Evolutionary conservation across 495 filamentous ascomycete species (phyloP).

Genomic region (Massariosphaeria phaeospora): DNA sequence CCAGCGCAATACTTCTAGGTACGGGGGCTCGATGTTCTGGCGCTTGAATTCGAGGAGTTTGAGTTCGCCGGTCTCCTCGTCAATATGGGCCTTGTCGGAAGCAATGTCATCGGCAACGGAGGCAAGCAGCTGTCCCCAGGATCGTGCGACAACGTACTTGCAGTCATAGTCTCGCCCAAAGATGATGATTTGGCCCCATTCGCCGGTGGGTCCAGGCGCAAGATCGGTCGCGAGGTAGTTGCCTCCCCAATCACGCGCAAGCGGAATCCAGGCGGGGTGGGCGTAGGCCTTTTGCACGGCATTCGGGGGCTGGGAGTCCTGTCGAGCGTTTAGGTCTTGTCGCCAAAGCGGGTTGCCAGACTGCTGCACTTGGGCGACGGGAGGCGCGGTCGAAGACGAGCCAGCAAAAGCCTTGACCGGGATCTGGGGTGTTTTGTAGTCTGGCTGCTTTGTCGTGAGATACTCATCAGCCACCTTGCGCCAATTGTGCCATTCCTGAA

Average conservation of each 20-base stretch:
- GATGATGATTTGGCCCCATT: constrained; percentile 95
- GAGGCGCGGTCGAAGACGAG: constrained; percentile 42
- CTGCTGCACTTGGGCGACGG: constrained; percentile 40
- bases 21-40: constrained; percentile 82
- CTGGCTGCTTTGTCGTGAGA: constrained; percentile 54
- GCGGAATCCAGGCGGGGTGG: constrained; percentile 91
- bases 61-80: constrained; percentile 87
- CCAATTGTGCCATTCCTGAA: constrained; percentile 98
- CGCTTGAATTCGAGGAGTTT: constrained; percentile 85
- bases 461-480: constrained; percentile 85
- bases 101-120: constrained; percentile 82
- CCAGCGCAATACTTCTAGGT: constrained; percentile 92
- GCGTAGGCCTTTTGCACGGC: constrained; percentile 90
- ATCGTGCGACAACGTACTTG: constrained; percentile 92
- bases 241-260: constrained; percentile 96
- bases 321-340: constrained; percentile 74
- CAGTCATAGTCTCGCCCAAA: constrained; percentile 97
- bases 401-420: constrained; percentile 66
- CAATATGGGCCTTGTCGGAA: constrained; percentile 79
- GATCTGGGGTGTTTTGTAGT: constrained; percentile 45
- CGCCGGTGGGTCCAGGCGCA: constrained; percentile 81
- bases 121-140: constrained; percentile 85
- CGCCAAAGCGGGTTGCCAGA: constrained; percentile 65
- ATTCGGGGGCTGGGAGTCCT: constrained; percentile 81
- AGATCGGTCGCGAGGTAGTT: constrained; percentile 95